Percentiles rank a stretch among this genome's conserved stretches.
Evolutionary conservation across 2,329 filamentous ascomycete genomes (phyloP).

Genomic region (Tolypocladium capitatum): DNA sequence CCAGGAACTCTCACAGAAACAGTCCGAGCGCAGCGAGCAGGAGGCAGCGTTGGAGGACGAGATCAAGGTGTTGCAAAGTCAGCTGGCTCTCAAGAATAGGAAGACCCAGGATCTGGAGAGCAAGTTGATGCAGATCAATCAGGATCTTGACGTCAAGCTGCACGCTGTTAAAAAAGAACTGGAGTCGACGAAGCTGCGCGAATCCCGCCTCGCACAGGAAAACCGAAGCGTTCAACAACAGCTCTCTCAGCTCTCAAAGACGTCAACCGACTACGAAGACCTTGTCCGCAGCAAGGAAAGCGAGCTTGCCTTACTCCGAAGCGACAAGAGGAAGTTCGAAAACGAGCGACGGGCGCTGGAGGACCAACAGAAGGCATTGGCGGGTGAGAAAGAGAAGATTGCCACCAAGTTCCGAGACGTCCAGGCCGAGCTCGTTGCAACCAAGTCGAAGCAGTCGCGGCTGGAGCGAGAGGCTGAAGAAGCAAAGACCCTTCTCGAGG

Average conservation of each 20-base stretch:
- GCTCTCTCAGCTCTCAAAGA: slow-evolving; percentile 74
- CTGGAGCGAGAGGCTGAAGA: slow-evolving; percentile 82
- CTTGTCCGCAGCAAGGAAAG: slow-evolving; percentile 88
- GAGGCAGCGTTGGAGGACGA: slow-evolving; percentile 71
- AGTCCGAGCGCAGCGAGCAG: slow-evolving; percentile 60
- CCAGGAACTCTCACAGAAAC: slow-evolving; percentile 53
- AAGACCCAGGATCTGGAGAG: slow-evolving; percentile 79
- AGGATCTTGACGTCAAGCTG: slow-evolving; percentile 80
- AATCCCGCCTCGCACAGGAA: slow-evolving; percentile 65
- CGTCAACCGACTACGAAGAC: slow-evolving; percentile 90
- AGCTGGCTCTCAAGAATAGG: slow-evolving; percentile 75
- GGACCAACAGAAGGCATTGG: slow-evolving; percentile 59
- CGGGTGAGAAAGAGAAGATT: slow-evolving; percentile 66
- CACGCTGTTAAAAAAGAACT: slow-evolving; percentile 68
- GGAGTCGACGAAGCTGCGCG: slow-evolving; percentile 56
- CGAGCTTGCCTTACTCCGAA: slow-evolving; percentile 72
- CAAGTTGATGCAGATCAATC: slow-evolving; percentile 72
- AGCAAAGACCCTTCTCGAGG: slow-evolving; percentile 73
- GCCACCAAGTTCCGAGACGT: slow-evolving; percentile 65
- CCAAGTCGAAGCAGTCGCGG: slow-evolving; percentile 71
- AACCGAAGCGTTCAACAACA: slow-evolving; percentile 75
- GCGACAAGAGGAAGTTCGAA: slow-evolving; percentile 73
- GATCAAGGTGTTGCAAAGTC: slow-evolving; percentile 82
- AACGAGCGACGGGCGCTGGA: slow-evolving; percentile 68
- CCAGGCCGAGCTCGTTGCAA: slow-evolving; percentile 76